Evolutionary conservation across 345 rosid genomes (phyloP).

Genomic region (rapeseed (Brassica napus)): Da-Ae NC_063446.1:73982501-73983000

Average conservation of each 20-base stretch:
- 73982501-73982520: neutral
- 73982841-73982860: neutral
- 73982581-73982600: neutral
- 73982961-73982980: neutral
- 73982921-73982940: neutral
- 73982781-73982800: neutral
- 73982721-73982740: too few relatives aligned
- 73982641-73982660: neutral
- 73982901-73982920: constrained; percentile 20
- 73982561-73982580: neutral
- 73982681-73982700: too few relatives aligned
- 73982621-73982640: neutral
- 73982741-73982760: too few relatives aligned
- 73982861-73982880: neutral
- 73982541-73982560: too few relatives aligned
- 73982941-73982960: constrained; percentile 2
- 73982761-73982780: neutral
- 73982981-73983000: neutral
- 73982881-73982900: neutral
- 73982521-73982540: neutral
- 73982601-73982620: neutral
- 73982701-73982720: too few relatives aligned
- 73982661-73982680: too few relatives aligned
- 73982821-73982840: constrained; percentile 20
- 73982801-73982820: neutral